Percentiles rank a stretch among this genome's conserved stretches.
phyloP scores from a whole-genome alignment of 139 green algal genomes.

The Eudorina sp. region DNA sequence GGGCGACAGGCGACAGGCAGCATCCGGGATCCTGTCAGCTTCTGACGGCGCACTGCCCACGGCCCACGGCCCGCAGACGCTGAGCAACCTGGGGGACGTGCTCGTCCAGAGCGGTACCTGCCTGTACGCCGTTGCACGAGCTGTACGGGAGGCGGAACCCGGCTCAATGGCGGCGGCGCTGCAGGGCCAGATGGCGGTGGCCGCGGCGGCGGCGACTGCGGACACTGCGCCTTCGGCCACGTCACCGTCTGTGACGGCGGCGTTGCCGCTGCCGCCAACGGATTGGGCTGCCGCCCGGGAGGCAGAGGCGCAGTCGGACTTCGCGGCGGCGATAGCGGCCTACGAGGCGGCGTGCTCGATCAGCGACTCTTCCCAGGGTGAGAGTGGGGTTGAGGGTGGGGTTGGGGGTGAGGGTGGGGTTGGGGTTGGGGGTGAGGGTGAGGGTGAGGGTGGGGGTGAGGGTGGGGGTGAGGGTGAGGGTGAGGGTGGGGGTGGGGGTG shows the following conservation, averaged over 20 bases:
- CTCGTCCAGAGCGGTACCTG: conserved; percentile 62
- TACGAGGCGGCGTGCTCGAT: conserved; percentile 54
- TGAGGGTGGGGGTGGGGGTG: background rate
- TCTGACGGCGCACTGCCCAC: background rate
- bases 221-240: background rate
- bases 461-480: background rate
- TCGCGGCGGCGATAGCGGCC: conserved; percentile 11
- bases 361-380: conserved; percentile 51
- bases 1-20: too few species aligned
- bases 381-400: background rate
- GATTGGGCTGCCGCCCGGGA: conserved; percentile 29
- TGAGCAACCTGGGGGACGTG: conserved; percentile 76
- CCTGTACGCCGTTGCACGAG: conserved; percentile 3
- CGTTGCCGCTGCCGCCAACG: background rate
- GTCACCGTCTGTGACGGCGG: too few species aligned
- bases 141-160: background rate
- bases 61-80: conserved; percentile 35
- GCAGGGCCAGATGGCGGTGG: background rate
- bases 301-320: conserved; percentile 9
- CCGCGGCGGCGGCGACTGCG: background rate
- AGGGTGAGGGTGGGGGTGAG: too few species aligned
- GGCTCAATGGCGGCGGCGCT: background rate
- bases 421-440: too few species aligned
- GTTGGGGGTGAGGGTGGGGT: too few species aligned
- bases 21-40: background rate